A percentile compares a stretch with the other conserved stretches of the same genome.
Evolutionary conservation across 768 basidiomycete genomes (phyloP).

Genomic region (Suillus paluster): DNA sequence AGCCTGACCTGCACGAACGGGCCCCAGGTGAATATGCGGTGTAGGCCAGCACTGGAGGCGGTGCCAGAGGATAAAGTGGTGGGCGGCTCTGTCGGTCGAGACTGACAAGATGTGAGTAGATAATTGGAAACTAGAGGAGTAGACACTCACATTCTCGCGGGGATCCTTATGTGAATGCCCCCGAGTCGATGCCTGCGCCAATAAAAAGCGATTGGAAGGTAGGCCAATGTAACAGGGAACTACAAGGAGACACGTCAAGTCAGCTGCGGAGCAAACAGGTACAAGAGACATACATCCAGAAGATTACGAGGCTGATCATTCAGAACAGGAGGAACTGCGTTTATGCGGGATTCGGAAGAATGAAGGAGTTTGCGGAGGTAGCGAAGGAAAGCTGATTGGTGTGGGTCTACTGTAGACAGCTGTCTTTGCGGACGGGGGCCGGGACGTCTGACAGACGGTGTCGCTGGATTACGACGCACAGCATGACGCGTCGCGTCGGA

Average conservation of each 20-base stretch:
- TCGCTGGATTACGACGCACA: too few species aligned
- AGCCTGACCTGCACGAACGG: too few species aligned
- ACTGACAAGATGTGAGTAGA: neutral
- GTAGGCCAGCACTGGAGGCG: too few species aligned
- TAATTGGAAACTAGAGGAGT: neutral
- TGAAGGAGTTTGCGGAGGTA: neutral
- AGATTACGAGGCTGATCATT: neutral
- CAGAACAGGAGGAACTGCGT: neutral
- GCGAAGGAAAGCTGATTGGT: neutral
- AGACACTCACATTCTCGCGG: neutral
- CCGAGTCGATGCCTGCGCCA: neutral
- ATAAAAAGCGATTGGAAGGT: neutral
- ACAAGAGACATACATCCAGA: neutral
- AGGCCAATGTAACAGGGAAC: neutral
- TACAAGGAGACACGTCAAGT: neutral
- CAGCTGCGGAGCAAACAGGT: neutral
- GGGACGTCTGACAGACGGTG: too few species aligned
- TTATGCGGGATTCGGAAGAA: neutral
- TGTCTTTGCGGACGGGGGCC: neutral
- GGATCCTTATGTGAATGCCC: neutral
- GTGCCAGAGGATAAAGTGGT: neutral
- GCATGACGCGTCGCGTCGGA: neutral
- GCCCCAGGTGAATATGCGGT: too few species aligned
- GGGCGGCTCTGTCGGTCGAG: too few species aligned
- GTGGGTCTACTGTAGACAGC: neutral